Conservation (phyloP, 2,329 filamentous ascomycete species). For the Proliferodiscus dingleyae region DNA sequence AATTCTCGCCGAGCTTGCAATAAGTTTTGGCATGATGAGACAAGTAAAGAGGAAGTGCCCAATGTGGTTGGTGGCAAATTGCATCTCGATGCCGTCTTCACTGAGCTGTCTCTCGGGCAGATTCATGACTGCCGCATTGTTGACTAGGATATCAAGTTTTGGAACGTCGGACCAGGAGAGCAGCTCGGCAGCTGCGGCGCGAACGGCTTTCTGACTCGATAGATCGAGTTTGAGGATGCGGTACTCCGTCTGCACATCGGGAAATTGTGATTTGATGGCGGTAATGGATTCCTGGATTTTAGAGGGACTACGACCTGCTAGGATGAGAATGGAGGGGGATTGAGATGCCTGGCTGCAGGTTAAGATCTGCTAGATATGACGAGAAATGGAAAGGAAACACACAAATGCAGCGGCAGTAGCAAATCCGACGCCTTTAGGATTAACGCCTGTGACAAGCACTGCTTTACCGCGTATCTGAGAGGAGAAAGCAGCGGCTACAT, state of each 20-base stretch:
- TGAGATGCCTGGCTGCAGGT: slow-evolving; percentile 21
- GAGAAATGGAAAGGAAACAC: slow-evolving; percentile 20
- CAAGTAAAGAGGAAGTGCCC: slow-evolving; percentile 19
- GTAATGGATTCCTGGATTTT: slow-evolving; percentile 11
- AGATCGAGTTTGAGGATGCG: slow-evolving; percentile 30
- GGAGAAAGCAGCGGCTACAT: slow-evolving; percentile 36
- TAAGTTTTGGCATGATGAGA: slow-evolving; percentile 16
- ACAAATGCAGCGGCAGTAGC: slow-evolving; percentile 16
- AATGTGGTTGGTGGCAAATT: slow-evolving; percentile 19
- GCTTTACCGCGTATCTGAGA: slow-evolving; percentile 35
- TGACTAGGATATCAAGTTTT: slow-evolving; percentile 38
- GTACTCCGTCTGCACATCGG: slow-evolving; percentile 4
- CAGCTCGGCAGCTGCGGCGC: slow-evolving; percentile 36
- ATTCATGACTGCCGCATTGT: slow-evolving; percentile 40
- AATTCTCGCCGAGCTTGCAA: slow-evolving; percentile 8
- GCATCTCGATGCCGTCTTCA: slow-evolving; percentile 33
- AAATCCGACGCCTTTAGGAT: slow-evolving; percentile 16
- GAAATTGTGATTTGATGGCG: slow-evolving; percentile 6
- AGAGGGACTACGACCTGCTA: slow-evolving; percentile 11
- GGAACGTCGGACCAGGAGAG: slow-evolving; percentile 34
- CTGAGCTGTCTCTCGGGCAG: slow-evolving; percentile 27
- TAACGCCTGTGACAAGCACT: slow-evolving; percentile 17
- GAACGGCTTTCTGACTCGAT: slow-evolving; percentile 36
- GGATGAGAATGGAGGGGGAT: slow-evolving; percentile 16
- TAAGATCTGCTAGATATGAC: slow-evolving; percentile 11